Evolutionary conservation across 495 filamentous ascomycete genomes (phyloP), one percentile per base, ranked within the genome.

Genomic region (Aspergillus carlsbadensis): DNA sequence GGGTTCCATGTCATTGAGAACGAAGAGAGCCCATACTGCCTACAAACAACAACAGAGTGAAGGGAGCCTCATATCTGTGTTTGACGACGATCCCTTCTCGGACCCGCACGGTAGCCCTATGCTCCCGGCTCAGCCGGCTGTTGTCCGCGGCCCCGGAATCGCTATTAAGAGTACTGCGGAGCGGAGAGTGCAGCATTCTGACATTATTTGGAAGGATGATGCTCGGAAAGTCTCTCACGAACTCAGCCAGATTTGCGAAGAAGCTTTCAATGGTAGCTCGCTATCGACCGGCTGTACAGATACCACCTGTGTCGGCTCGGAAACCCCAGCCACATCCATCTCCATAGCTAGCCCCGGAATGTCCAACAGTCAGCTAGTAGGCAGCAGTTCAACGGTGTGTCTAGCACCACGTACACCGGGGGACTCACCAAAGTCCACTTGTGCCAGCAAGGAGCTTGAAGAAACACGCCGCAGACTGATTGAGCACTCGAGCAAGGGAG

Each of bases 221-320:
- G 78, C 84, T 22, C 72, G 85, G 8, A 82, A 86, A 59, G 81
- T 85, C n/a, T 88, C 85, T 20, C 76, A 78, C 22, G 85, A 88
- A 57, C 78, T 88, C 15, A 81, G 82, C 54, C 81, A 84, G 58
- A 81, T 86, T n/a, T 87, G 84, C 59, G 85, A 88, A 57, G 90
- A 91, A 59, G 91, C 91, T 1, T 97, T 96, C 71, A 91, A 90
- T 60, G 81, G 85, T 21, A 85, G 82, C 33, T 85, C 86, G 0
- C 64, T 87, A 0, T 74, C 80, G 1, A 82, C 78, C 2, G 72
- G 64, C 10, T 71, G 76, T 8, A 70, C 76, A 3, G 70, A 68
- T 8, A 79, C 73, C 18, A 77, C 73, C 26, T 75, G 64, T 29
- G 64, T 59, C n/a, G 70, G 77, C 15, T 56, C 63, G 67, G 81